Conservation (phyloP, 2,329 filamentous ascomycete genomes). For the Thelonectria olida region DNA sequence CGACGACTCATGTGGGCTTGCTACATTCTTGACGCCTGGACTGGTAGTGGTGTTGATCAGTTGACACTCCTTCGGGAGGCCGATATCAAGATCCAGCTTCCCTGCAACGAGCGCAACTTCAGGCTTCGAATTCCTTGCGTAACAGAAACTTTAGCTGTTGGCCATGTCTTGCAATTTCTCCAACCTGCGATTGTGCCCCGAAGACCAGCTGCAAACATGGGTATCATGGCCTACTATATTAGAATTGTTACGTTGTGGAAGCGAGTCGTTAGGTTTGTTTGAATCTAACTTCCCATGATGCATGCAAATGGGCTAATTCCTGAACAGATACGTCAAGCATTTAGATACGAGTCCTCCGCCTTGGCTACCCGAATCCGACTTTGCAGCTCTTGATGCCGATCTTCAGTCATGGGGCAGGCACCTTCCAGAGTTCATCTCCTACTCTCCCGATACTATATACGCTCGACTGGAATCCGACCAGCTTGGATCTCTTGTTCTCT, state of each 20-base stretch:
- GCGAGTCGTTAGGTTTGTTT: conserved; percentile 47
- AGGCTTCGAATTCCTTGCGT: conserved; percentile 52
- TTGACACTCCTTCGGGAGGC: conserved; percentile 50
- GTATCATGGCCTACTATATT: conserved; percentile 55
- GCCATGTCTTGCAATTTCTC: conserved; percentile 51
- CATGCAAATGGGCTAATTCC: conserved; percentile 15
- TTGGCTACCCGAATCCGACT: conserved; percentile 55
- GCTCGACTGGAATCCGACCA: conserved; percentile 57
- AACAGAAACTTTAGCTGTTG: conserved; percentile 51
- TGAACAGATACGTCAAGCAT: conserved; percentile 52
- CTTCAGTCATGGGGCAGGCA: conserved; percentile 52
- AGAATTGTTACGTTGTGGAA: conserved; percentile 53
- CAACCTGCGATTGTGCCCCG: conserved; percentile 50
- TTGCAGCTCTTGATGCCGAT: conserved; percentile 51
- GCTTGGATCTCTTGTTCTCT: conserved; percentile 53
- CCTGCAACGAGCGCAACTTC: conserved; percentile 52
- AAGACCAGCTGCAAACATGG: conserved; percentile 53
- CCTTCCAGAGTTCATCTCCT: conserved; percentile 55
- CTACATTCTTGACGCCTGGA: conserved; percentile 53
- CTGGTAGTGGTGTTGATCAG: conserved; percentile 51
- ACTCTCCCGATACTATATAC: conserved; percentile 55
- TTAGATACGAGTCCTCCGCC: conserved; percentile 50
- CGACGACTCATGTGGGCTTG: conserved; percentile 54
- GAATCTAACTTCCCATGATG: background rate
- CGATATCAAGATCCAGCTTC: conserved; percentile 53